A percentile compares a stretch with the other conserved stretches of the same genome.
phyloP scores from a whole-genome alignment of 768 basidiomycete species.

The Naganishia kalamii region DNA sequence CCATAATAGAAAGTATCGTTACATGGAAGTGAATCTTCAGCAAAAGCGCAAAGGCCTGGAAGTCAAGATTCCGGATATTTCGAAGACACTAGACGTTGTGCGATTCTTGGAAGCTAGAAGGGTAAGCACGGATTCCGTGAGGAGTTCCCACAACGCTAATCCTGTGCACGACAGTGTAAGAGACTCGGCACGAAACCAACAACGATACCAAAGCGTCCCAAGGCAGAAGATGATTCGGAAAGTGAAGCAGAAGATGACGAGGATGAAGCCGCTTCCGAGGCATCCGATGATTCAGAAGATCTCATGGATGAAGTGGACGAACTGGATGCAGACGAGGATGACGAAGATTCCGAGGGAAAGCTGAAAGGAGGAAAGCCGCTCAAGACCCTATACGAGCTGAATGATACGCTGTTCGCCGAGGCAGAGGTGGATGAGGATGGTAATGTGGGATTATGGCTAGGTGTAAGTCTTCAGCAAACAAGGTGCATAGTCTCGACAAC shows the following conservation, averaged over 20 bases:
- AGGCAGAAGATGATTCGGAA: background rate
- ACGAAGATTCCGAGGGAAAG: conserved; percentile 45
- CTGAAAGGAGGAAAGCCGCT: conserved; percentile 48
- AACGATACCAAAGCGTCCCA: conserved; percentile 10
- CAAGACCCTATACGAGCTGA: conserved; percentile 85
- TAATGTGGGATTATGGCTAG: conserved; percentile 89
- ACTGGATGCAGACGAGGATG: conserved; percentile 32
- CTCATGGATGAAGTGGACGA: conserved; percentile 41
- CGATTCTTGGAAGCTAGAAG: conserved; percentile 67
- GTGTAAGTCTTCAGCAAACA: conserved; percentile 62
- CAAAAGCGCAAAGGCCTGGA: conserved; percentile 73
- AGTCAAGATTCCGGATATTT: conserved; percentile 93
- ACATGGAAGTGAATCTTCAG: conserved; percentile 83
- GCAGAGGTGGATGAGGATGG: conserved; percentile 81
- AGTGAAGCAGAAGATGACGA: conserved; percentile 19
- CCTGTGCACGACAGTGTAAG: conserved; percentile 18
- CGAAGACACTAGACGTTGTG: conserved; percentile 85
- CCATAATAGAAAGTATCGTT: conserved; percentile 79
- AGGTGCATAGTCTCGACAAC: background rate
- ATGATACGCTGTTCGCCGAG: conserved; percentile 89
- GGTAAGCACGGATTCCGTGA: conserved; percentile 49
- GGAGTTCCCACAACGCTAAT: background rate
- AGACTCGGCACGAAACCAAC: conserved; percentile 22
- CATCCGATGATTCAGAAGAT: conserved; percentile 48
- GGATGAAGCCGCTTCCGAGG: conserved; percentile 33